phyloP scores from a whole-genome alignment of 2,329 filamentous ascomycete genomes.

The Hypoxylon sp. region DNA sequence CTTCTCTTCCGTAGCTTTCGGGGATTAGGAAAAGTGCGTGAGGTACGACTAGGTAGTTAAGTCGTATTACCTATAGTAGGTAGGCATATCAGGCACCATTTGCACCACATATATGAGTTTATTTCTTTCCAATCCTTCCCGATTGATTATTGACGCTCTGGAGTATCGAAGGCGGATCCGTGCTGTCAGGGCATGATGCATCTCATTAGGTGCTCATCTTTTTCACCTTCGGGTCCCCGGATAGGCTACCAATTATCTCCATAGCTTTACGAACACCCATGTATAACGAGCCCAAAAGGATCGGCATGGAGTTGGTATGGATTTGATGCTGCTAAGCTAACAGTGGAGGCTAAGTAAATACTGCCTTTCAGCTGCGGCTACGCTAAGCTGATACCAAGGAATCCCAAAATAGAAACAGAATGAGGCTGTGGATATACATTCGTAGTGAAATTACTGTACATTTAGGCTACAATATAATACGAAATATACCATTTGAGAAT shows the following conservation, averaged over 20 bases:
- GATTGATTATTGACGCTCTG: not conserved
- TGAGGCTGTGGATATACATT: slow-evolving; percentile 37
- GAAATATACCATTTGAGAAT: not conserved
- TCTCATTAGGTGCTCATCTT: slow-evolving; percentile 1
- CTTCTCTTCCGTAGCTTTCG: slow-evolving; percentile 1
- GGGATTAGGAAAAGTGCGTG: slow-evolving; percentile 5
- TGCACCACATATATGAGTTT: not conserved
- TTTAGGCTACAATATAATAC: too few relatives aligned
- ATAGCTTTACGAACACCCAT: slow-evolving; percentile 7
- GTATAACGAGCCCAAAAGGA: slow-evolving; percentile 15
- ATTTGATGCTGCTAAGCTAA: slow-evolving; percentile 7
- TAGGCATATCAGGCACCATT: slow-evolving; percentile 1
- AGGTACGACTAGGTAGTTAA: not conserved
- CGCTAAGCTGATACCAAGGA: slow-evolving; percentile 15
- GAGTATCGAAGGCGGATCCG: not conserved
- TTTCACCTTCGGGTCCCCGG: slow-evolving; percentile 1
- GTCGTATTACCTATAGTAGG: not conserved
- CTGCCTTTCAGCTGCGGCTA: slow-evolving; percentile 28
- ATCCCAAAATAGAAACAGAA: slow-evolving; percentile 41
- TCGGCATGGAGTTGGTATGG: slow-evolving; percentile 21
- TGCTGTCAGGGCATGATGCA: not conserved
- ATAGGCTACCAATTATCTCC: not conserved
- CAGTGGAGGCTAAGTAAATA: slow-evolving; percentile 19
- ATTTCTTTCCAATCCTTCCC: not conserved
- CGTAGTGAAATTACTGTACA: not conserved